phyloP scores from a whole-genome alignment of 2,329 filamentous ascomycete species.

The Neonectria hederae region DNA sequence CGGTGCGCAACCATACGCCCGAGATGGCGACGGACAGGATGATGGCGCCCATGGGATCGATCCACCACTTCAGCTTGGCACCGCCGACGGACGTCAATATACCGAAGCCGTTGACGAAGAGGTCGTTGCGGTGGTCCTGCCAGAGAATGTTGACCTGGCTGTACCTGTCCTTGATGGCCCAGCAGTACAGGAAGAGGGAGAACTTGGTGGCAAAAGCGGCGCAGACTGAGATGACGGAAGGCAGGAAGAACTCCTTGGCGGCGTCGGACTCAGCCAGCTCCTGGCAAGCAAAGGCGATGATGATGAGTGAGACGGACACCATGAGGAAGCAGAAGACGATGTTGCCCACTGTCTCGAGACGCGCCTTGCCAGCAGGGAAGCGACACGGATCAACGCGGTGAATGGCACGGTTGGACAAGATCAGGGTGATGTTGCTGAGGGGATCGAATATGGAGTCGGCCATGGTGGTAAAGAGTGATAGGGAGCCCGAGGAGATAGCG shows the following conservation, averaged over 20 bases:
- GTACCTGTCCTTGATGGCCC: constrained; percentile 88
- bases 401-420: constrained; percentile 88
- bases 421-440: constrained; percentile 85
- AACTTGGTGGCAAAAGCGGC: constrained; percentile 90
- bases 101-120: constrained; percentile 96
- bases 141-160: constrained; percentile 91
- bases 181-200: constrained; percentile 88
- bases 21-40: constrained; percentile 82
- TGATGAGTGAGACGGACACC: constrained; percentile 88
- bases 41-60: constrained; percentile 92
- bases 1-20: constrained; percentile 83
- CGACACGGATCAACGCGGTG: constrained; percentile 84
- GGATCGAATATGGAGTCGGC: constrained; percentile 96
- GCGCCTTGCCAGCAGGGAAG: constrained; percentile 91
- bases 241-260: constrained; percentile 76
- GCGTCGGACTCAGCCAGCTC: constrained; percentile 69
- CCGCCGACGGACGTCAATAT: constrained; percentile 92
- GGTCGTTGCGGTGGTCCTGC: constrained; percentile 97
- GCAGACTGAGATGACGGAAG: constrained; percentile 84
- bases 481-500: constrained; percentile 85
- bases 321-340: constrained; percentile 97
- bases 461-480: constrained; percentile 97
- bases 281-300: constrained; percentile 86
- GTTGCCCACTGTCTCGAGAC: constrained; percentile 94
- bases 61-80: constrained; percentile 89